phyloP scores from a whole-genome alignment of 2,329 filamentous ascomycete species.

The Pleurostoma richardsiae region DNA sequence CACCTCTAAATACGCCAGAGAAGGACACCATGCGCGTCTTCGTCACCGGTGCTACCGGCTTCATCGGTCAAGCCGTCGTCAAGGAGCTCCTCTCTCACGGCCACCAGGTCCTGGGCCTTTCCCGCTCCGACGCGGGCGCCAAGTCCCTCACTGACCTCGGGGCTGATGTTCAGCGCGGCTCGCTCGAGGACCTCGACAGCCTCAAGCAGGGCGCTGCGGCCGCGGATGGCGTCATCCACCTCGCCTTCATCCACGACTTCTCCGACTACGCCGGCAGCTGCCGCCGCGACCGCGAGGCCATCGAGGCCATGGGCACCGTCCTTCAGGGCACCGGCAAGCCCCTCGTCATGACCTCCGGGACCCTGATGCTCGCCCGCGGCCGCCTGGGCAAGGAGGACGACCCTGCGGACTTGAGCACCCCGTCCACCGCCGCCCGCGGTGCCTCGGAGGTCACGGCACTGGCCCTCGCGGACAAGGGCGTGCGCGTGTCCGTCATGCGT shows the following conservation, averaged over 20 bases:
- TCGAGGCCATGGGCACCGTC: constrained; percentile 25
- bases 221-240: constrained; percentile 31
- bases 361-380: constrained; percentile 19
- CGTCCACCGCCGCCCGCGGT: constrained; percentile 9
- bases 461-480: constrained; percentile 17
- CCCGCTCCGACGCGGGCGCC: constrained; percentile 25
- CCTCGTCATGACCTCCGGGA: constrained; percentile 30
- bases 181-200: constrained; percentile 25
- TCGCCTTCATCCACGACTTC: constrained; percentile 37
- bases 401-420: constrained; percentile 8
- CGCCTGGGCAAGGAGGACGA: constrained; percentile 21
- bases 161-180: constrained; percentile 23
- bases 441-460: constrained; percentile 18
- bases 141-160: constrained; percentile 22
- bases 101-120: constrained; percentile 33
- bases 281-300: constrained; percentile 23
- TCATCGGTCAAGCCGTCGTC: constrained; percentile 31
- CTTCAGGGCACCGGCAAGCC: constrained; percentile 24
- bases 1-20: no score
- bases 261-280: constrained; percentile 19
- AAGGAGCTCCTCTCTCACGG: constrained; percentile 29
- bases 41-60: constrained; percentile 37
- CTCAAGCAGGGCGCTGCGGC: constrained; percentile 23
- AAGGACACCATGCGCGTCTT: constrained; percentile 24
- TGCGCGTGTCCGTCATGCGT: constrained; percentile 27